Percentiles rank a stretch among this genome's conserved stretches.
Evolutionary conservation across 2,329 filamentous ascomycete genomes (phyloP).

Genomic region (Ascochyta fabae): DNA sequence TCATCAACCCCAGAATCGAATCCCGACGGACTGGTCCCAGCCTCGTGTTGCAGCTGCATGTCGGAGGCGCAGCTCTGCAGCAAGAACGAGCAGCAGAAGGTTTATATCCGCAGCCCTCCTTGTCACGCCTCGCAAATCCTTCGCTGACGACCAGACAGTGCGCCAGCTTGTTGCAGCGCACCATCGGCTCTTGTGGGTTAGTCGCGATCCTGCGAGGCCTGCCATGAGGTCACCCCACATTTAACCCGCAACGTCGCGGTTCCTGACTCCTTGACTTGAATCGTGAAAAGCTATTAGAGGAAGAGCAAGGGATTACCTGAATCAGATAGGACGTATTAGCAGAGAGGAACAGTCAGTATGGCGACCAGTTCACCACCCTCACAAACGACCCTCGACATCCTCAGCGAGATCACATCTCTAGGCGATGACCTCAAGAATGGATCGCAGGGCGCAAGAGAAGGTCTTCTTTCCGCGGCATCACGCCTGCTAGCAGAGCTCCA

Average conservation of each 20-base stretch:
- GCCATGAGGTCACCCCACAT: slow-evolving; percentile 2
- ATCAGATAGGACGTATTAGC: not conserved
- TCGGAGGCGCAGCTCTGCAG: not conserved
- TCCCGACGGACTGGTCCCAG: not conserved
- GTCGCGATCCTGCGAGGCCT: not conserved
- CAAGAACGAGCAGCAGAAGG: not conserved
- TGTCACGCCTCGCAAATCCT: slow-evolving; percentile 5
- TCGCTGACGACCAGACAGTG: slow-evolving; percentile 3
- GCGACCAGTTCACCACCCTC: slow-evolving; percentile 8
- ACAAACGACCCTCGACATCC: slow-evolving; percentile 24
- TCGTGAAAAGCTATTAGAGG: not conserved
- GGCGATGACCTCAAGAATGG: slow-evolving; percentile 27
- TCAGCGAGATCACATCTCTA: slow-evolving; percentile 27
- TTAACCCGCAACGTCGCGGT: not conserved
- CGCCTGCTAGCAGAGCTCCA: slow-evolving; percentile 33
- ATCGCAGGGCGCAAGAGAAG: slow-evolving; percentile 24
- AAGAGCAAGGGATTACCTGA: not conserved
- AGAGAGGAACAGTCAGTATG: not conserved
- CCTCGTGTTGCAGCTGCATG: not conserved
- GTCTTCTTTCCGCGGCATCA: slow-evolving; percentile 26
- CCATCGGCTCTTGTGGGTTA: not conserved
- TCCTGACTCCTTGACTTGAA: not conserved
- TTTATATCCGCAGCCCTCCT: not conserved
- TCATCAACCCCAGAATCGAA: slow-evolving; percentile 28
- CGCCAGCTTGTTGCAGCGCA: not conserved